Percentiles rank a stretch among this genome's conserved stretches.
Conservation (phyloP, 202 grass and related monocot genomes). For the Panicum virgatum region DNA sequence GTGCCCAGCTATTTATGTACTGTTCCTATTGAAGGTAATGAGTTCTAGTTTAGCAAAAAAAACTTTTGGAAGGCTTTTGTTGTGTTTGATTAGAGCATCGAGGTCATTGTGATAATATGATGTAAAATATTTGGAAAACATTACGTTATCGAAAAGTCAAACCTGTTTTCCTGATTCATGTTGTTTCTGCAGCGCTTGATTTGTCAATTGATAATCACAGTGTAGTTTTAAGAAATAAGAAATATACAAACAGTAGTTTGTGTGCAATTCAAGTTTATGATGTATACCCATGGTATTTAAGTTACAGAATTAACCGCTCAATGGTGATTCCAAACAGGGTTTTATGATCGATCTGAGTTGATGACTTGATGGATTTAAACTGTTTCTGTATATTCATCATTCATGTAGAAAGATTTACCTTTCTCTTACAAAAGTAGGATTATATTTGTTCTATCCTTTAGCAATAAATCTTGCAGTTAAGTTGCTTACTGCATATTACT, state of each 20-base stretch:
- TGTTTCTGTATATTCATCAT: background rate
- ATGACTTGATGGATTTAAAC: background rate
- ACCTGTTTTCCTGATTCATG: background rate
- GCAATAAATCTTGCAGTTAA: background rate
- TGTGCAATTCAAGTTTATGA: background rate
- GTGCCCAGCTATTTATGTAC: background rate
- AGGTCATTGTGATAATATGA: background rate
- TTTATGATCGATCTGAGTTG: background rate
- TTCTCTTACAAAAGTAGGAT: background rate
- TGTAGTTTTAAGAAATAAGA: background rate
- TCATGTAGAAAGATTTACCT: background rate
- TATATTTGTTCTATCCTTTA: background rate
- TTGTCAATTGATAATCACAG: background rate
- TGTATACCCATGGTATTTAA: background rate
- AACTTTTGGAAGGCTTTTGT: background rate
- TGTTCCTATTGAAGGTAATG: background rate
- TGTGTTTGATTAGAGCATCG: background rate
- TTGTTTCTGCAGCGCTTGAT: background rate
- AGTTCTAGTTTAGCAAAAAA: background rate
- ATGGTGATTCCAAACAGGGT: background rate
- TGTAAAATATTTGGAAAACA: background rate
- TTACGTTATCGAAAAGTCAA: background rate
- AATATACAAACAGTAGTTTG: background rate
- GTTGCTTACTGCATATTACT: background rate
- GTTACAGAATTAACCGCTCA: background rate